Evolutionary conservation across 83 land plant species (phyloP).

Genomic region (Isoetes engelmannii): DNA sequence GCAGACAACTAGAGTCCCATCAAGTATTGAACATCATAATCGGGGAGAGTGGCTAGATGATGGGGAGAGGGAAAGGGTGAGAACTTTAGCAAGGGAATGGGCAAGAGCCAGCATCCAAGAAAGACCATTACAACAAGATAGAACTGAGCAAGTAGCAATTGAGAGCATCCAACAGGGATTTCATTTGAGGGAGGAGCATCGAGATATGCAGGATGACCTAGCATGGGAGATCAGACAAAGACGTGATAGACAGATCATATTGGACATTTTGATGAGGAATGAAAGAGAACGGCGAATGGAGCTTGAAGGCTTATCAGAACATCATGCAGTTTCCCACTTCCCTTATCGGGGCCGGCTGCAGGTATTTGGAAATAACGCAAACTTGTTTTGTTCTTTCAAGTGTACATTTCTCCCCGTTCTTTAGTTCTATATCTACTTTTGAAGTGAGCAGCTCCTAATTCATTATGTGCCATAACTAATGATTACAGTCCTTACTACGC

Average conservation of each 20-base stretch:
- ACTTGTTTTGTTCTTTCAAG: background rate
- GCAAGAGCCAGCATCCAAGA: constrained; percentile 34
- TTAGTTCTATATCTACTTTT: too few species aligned
- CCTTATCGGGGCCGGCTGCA: constrained; percentile 87
- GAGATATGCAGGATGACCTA: constrained; percentile 49
- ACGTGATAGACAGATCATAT: constrained; percentile 65
- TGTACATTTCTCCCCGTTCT: too few species aligned
- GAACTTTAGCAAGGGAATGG: constrained; percentile 39
- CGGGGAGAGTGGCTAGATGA: constrained; percentile 30
- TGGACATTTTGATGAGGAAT: constrained; percentile 68
- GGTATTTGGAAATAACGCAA: constrained; percentile 35
- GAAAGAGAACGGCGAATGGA: constrained; percentile 83
- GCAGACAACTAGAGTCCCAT: constrained; percentile 2
- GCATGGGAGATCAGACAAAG: constrained; percentile 48
- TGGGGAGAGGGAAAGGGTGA: constrained; percentile 41
- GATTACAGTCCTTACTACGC: constrained; percentile 60
- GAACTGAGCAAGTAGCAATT: background rate
- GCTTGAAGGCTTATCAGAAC: constrained; percentile 63
- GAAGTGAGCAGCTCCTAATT: too few species aligned
- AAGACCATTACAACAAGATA: background rate
- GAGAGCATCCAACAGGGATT: background rate
- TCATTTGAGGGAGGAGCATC: constrained; percentile 26
- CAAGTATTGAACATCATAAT: constrained; percentile 7
- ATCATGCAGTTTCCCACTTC: constrained; percentile 83
- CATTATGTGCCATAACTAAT: too few species aligned